phyloP scores from a whole-genome alignment of 2,329 filamentous ascomycete genomes.

The Fusarium continuum region DNA sequence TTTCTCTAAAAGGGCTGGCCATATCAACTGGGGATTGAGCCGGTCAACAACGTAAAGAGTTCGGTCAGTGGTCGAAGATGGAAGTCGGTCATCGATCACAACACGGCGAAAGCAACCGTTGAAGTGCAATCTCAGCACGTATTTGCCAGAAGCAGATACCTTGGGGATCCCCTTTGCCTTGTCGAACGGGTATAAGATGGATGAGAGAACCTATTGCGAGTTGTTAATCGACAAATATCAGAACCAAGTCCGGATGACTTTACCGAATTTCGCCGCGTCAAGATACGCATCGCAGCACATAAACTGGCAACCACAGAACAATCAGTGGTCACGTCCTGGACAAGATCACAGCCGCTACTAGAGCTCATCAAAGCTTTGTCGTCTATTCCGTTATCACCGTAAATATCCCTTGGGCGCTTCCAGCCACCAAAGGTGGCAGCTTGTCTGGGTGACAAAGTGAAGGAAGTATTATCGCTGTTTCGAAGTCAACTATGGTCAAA shows the following conservation, averaged over 20 bases:
- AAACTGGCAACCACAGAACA: slow-evolving; percentile 97
- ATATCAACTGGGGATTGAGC: slow-evolving; percentile 81
- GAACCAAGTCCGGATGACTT: slow-evolving; percentile 27
- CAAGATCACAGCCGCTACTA: slow-evolving; percentile 75
- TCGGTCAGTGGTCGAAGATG: slow-evolving; percentile 76
- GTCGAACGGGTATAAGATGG: slow-evolving; percentile 81
- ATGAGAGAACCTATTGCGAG: slow-evolving; percentile 68
- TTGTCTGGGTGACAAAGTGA: slow-evolving; percentile 80
- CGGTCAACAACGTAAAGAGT: slow-evolving; percentile 89
- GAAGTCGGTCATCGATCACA: slow-evolving; percentile 87
- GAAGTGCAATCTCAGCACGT: slow-evolving; percentile 91
- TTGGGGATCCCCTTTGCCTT: slow-evolving; percentile 63
- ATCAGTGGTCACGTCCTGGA: slow-evolving; percentile 95
- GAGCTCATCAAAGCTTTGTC: slow-evolving; percentile 64
- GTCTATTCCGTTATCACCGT: slow-evolving; percentile 34
- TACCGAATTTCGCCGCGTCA: slow-evolving; percentile 75
- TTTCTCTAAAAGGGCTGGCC: slow-evolving; percentile 94
- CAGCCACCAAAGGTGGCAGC: slow-evolving; percentile 81
- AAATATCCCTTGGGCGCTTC: slow-evolving; percentile 77
- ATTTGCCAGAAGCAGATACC: slow-evolving; percentile 83
- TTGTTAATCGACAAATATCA: slow-evolving; percentile 1
- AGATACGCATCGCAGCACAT: slow-evolving; percentile 78
- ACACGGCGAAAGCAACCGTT: slow-evolving; percentile 93
- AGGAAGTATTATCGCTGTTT: slow-evolving; percentile 70
- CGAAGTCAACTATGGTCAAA: background rate